Percentiles rank a stretch among this genome's conserved stretches.
Evolutionary conservation across 2,329 filamentous ascomycete genomes (phyloP).

Genomic region (Emericellopsis cladophorae): DNA sequence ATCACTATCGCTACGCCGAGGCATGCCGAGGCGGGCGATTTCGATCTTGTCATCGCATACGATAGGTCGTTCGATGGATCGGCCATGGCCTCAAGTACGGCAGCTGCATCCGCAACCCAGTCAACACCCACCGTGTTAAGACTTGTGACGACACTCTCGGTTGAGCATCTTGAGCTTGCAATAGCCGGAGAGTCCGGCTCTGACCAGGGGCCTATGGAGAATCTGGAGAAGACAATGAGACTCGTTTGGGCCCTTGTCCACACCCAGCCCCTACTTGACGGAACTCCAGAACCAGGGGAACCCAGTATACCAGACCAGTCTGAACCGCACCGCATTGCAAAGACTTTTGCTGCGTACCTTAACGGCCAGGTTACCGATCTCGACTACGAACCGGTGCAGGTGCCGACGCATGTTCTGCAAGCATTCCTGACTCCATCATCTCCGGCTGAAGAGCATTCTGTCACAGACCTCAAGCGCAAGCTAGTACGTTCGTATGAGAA

Average conservation of each 20-base stretch:
- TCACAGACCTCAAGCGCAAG: slow-evolving; percentile 31
- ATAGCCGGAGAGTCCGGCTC: background rate
- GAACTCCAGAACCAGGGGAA: too few species aligned
- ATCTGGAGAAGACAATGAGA: too few species aligned
- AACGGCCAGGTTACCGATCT: slow-evolving; percentile 22
- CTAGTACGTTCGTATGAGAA: slow-evolving; percentile 21
- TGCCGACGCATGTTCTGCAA: slow-evolving; percentile 22
- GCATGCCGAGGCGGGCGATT: slow-evolving; percentile 19
- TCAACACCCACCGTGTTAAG: slow-evolving; percentile 31
- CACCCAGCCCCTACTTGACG: too few species aligned
- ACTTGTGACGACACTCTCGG: slow-evolving; percentile 35
- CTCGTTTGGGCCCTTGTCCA: too few species aligned
- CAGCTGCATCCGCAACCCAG: background rate
- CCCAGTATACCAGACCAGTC: too few species aligned
- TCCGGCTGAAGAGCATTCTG: slow-evolving; percentile 12
- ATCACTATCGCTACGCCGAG: slow-evolving; percentile 19
- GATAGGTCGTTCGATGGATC: slow-evolving; percentile 35
- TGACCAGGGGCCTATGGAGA: background rate
- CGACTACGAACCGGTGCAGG: slow-evolving; percentile 30
- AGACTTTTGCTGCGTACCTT: slow-evolving; percentile 31
- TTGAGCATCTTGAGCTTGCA: slow-evolving; percentile 37
- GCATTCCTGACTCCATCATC: slow-evolving; percentile 20
- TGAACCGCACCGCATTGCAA: slow-evolving; percentile 33
- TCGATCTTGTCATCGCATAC: slow-evolving; percentile 40
- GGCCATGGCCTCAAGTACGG: slow-evolving; percentile 4